Evolutionary conservation across 2,329 filamentous ascomycete species (phyloP).

Genomic region (Neurospora sp.): DNA sequence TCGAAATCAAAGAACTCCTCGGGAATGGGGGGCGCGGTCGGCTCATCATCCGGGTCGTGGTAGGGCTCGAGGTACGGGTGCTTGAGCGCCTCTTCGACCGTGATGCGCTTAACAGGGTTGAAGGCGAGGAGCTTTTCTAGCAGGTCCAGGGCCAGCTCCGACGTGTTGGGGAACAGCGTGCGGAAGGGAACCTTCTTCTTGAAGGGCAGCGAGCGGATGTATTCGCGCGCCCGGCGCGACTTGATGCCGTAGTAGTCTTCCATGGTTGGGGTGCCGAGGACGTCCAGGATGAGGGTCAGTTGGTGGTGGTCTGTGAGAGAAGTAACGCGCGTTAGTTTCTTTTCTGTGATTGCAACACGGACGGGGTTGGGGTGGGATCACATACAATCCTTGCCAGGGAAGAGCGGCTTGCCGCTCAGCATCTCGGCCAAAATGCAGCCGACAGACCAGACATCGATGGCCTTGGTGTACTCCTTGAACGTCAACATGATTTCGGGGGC

Average conservation of each 20-base stretch:
- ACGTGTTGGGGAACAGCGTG: conserved; percentile 96
- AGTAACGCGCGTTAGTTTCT: neutral
- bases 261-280: conserved; percentile 97
- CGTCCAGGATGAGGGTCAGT: conserved; percentile 90
- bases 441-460: conserved; percentile 98
- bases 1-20: conserved; percentile 99
- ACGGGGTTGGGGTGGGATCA: conserved; percentile 15
- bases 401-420: conserved; percentile 95
- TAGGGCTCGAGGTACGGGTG: conserved; percentile 98
- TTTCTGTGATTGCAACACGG: too few species aligned
- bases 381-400: conserved; percentile 96
- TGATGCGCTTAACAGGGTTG: conserved; percentile 98
- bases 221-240: conserved; percentile 90
- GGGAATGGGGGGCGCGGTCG: conserved; percentile 89
- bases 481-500: conserved; percentile 99
- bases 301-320: conserved; percentile 78
- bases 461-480: conserved; percentile 99
- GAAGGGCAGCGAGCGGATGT: conserved; percentile 95
- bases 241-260: conserved; percentile 99
- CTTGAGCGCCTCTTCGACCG: conserved; percentile 91
- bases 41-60: conserved; percentile 97
- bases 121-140: conserved; percentile 94
- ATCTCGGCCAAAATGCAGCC: conserved; percentile 98
- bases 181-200: conserved; percentile 99
- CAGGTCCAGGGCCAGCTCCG: conserved; percentile 86